Base-by-base conservation (phyloP, 768 basidiomycete species). In the Termitomyces sp. region DNA sequence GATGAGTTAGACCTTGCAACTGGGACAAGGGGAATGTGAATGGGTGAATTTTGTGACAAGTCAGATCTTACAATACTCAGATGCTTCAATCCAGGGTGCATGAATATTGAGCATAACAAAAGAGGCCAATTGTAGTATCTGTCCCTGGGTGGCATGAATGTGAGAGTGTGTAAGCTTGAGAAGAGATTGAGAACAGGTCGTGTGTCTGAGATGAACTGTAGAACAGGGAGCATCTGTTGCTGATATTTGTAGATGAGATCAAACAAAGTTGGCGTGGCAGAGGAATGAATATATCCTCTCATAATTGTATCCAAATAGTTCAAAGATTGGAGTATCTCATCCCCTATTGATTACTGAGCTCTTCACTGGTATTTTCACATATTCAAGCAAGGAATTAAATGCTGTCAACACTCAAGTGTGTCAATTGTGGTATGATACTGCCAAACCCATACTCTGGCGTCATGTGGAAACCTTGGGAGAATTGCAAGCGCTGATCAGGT, bases 361-460 rank as follows among this genome's bases (percentile, higher is more conserved):
- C n/a, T 23, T 54, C 6, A 25, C 25, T 1, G 21, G 17, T 12
- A 23, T 54, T 23, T 54, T 53, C 5, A 6, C 21, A 19, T 42
- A 25, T 42, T 53, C 51, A 29, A 40, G n/a, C 17, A 53, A 53
- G 29, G 51, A 17, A 7, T 53, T 40, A 10, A 53, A 53, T n/a
- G n/a, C 51, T n/a, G 51, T 16, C 21, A 53, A 53, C 10, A 16
- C 51, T 42, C 40, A 32, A 53, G 51, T 53, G n/a, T 53, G 40
- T 23, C 38, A 5, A n/a, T 9, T 37, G 12, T 53, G 51, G 51
- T 23, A 42, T 40, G 4, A 53, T 25, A 53, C 19, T 42, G 5
- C 6, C n/a, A 21, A 40, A 10, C 40, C n/a, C 11, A 9, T 42
- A 27, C 40, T 42, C 19, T 53, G 40, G 51, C 8, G 19, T 11